Base-by-base conservation (phyloP, 371 early-diverging fungal species). In the Circinella minor region DNA sequence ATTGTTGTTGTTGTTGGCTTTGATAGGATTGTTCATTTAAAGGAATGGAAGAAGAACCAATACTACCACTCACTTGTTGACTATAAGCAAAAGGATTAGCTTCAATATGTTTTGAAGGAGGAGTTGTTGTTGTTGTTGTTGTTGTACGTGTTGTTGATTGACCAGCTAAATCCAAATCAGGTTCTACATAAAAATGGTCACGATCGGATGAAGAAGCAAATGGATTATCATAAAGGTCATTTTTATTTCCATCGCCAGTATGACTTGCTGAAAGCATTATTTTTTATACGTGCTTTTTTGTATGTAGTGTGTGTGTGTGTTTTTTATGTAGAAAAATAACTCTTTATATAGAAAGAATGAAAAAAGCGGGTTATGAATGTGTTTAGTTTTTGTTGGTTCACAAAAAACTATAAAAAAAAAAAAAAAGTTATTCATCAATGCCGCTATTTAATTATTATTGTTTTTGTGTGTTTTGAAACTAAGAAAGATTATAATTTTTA, bases 91-190 rank as follows among this genome's bases (percentile, higher is more conserved):
- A 70, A 6, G 77, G 72, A 55, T 72, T 72, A 18, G 66, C 65
- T 39, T 66, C 55, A 54, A 20, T 47, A 47, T 67, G 20, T 37
- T 59, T 64, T 37, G 75, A 43, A 43, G 43, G 11, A 43, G 43
- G 27, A 27, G 27, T 27, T 27, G 27, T 55, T 14, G 73, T 63
- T 18, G 68, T 59, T 18, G 75, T 72, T 14, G 78, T n/a, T n/a
- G n/a, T 55, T 14, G 73, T 63, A 18, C 65, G 69, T 18, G 68
- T 59, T 18, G 75, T 72, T 14, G 78, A 73, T 64, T 74, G 74
- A 48, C 74, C 74, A 38, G 73, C 65, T 63, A 74, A 51, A 65
- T 78, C 78, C 43, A 75, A 46, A 68, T 78, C 78, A 27, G 78
- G 73, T 59, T 78, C 78, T 20, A 78, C 62, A 48, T 69, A 73